phyloP scores from a whole-genome alignment of 202 grass and related monocot species.

The Setaria viridis region DNA sequence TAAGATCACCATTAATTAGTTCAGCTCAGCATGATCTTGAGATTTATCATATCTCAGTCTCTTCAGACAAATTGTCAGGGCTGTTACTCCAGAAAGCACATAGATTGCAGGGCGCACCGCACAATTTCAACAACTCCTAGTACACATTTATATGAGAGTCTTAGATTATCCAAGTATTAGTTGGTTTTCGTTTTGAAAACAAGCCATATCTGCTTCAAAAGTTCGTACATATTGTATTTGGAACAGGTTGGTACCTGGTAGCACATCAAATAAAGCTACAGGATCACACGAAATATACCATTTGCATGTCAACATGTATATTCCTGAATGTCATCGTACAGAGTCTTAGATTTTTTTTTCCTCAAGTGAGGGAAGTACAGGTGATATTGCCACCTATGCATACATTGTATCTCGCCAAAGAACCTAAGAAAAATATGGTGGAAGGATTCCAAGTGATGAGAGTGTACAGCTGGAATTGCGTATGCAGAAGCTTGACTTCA shows the following conservation, averaged over 20 bases:
- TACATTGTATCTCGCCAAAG: constrained; percentile 23
- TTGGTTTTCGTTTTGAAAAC: neutral
- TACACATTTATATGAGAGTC: neutral
- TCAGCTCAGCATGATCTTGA: neutral
- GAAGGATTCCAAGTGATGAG: constrained; percentile 1
- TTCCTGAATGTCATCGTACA: constrained; percentile 10
- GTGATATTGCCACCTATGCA: neutral
- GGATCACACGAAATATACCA: neutral
- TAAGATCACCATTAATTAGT: too few species aligned
- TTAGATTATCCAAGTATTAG: neutral
- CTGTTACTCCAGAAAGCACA: neutral
- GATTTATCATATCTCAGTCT: neutral
- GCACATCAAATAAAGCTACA: neutral
- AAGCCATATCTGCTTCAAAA: neutral
- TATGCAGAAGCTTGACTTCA: constrained; percentile 28
- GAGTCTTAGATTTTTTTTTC: neutral
- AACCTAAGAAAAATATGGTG: constrained; percentile 12
- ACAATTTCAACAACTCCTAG: constrained; percentile 20
- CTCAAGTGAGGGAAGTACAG: neutral
- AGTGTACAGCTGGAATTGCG: constrained; percentile 34
- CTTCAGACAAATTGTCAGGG: neutral
- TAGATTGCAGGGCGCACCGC: neutral
- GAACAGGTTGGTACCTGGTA: constrained; percentile 7
- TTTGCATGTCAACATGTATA: constrained; percentile 33
- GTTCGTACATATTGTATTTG: constrained; percentile 1